Conservation (phyloP, 78 protist species). For the Isochrysis galbana region DNA sequence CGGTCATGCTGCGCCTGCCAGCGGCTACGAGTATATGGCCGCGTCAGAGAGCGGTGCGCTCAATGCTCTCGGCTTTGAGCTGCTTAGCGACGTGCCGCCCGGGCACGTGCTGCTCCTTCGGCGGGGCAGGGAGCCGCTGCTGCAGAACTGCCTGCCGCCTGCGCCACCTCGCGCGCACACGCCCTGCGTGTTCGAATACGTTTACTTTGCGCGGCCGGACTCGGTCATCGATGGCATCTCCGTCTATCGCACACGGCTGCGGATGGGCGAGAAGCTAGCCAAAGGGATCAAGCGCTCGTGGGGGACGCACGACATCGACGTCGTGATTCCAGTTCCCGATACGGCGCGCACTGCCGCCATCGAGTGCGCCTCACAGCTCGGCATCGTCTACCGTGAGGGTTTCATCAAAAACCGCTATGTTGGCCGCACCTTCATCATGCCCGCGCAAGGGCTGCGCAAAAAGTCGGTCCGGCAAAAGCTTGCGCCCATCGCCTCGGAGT, state of each 20-base stretch:
- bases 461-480: constrained; percentile 54
- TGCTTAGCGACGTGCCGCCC: constrained; percentile 32
- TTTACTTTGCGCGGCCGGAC: constrained; percentile 65
- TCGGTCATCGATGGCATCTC: constrained; percentile 45
- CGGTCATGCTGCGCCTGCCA: too few species aligned
- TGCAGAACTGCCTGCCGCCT: background rate
- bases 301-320: constrained; percentile 32
- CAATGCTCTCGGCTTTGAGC: constrained; percentile 19
- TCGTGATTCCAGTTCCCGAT: constrained; percentile 60
- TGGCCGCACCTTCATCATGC: constrained; percentile 65
- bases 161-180: background rate
- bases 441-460: constrained; percentile 44
- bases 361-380: background rate
- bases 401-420: constrained; percentile 61
- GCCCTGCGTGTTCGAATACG: constrained; percentile 62
- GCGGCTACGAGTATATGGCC: background rate
- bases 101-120: background rate
- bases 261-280: constrained; percentile 54
- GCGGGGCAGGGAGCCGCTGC: background rate
- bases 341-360: constrained; percentile 52
- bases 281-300: background rate
- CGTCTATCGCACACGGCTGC: constrained; percentile 42
- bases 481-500: constrained; percentile 39
- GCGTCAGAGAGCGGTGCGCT: constrained; percentile 57
- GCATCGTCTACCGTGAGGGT: constrained; percentile 54